Base-by-base conservation (phyloP, 2,329 filamentous ascomycete species). In the Clonostachys rosea region DNA sequence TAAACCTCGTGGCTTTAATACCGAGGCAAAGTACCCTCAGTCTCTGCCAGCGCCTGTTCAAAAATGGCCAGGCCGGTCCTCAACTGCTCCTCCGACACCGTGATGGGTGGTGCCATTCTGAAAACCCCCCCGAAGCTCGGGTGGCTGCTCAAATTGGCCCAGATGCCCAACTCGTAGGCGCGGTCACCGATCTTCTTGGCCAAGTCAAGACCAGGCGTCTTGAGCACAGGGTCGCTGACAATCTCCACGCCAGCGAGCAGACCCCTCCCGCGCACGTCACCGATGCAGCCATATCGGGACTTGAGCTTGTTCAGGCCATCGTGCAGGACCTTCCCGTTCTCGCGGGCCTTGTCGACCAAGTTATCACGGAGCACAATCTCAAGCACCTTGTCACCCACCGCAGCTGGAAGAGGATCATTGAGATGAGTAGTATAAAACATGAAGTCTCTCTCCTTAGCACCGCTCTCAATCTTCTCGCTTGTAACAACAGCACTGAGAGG, bases 371-470 rank as follows among this genome's bases (percentile, higher is more conserved):
- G 65, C 1, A 85, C 76, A 12, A 84, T 79, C 49, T 84, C 79
- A 2, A 85, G 67, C 3, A 84, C 80, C 55, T 83, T 83, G 50
- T 76, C 67, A 1, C 79, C 80, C 2, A 84, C 78, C 0, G 79
- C 76, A 0, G 78, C 78, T 1, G 80, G 73, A 1, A 84, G 61
- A 0, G 81, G 79, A 51, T 85, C 81, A 52, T 85, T 83, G 43
- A 83, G 62, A 52, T 84, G 82, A 0, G 81, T 85, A 0, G 80
- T 84, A 52, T 79, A 75, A 56, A 78, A 84, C 16, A 78, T 64
- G 53, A 73, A 84, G 30, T 70, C 74, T 4, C 66, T 64, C 16
- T 79, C 71, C 11, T 62, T 60, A 34, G 72, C 75, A 2, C 68
- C 67, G 4, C 62, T 59, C 40, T 74, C 78, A 42, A 85, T 80